These are phyloP conservation scores for Saccharomycopsis guyanensis DNA, from an alignment of 805 yeast genomes.

Conservation along the genomic window DNA sequence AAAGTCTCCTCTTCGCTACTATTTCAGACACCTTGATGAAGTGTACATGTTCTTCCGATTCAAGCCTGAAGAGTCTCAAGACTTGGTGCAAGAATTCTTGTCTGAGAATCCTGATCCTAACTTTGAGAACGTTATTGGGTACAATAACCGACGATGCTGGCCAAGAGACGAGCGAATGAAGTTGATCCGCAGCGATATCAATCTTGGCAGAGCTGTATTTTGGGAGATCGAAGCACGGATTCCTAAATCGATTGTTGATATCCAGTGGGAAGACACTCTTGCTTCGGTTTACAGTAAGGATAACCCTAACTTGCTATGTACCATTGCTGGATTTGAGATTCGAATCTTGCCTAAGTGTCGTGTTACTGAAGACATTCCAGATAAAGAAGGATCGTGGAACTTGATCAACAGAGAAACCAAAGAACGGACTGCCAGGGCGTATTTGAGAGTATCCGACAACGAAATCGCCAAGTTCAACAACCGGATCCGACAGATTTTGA, in stretches of 20 bases:
- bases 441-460: slow-evolving; percentile 69
- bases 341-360: slow-evolving; percentile 75
- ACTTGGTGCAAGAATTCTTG: slow-evolving; percentile 64
- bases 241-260: slow-evolving; percentile 63
- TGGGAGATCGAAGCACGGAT: slow-evolving; percentile 83
- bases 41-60: slow-evolving; percentile 76
- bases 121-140: slow-evolving; percentile 77
- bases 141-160: slow-evolving; percentile 89
- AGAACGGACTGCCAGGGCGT: slow-evolving; percentile 86
- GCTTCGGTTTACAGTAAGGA: slow-evolving; percentile 88
- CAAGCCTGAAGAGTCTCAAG: slow-evolving; percentile 63
- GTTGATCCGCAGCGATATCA: slow-evolving; percentile 83
- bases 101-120: slow-evolving; percentile 90
- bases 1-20: slow-evolving; percentile 28
- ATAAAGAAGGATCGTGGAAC: slow-evolving; percentile 89
- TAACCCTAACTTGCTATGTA: slow-evolving; percentile 79
- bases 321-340: slow-evolving; percentile 94
- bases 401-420: slow-evolving; percentile 60
- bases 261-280: slow-evolving; percentile 70
- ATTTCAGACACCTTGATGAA: slow-evolving; percentile 77
- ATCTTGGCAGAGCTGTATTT: slow-evolving; percentile 82
- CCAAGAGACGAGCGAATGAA: slow-evolving; percentile 90
- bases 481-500: slow-evolving; percentile 78
- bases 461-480: slow-evolving; percentile 77
- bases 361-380: slow-evolving; percentile 41